These are phyloP conservation scores for Malus fusca DNA, from an alignment of 306 rosid species.

Conservation along the genomic window DNA sequence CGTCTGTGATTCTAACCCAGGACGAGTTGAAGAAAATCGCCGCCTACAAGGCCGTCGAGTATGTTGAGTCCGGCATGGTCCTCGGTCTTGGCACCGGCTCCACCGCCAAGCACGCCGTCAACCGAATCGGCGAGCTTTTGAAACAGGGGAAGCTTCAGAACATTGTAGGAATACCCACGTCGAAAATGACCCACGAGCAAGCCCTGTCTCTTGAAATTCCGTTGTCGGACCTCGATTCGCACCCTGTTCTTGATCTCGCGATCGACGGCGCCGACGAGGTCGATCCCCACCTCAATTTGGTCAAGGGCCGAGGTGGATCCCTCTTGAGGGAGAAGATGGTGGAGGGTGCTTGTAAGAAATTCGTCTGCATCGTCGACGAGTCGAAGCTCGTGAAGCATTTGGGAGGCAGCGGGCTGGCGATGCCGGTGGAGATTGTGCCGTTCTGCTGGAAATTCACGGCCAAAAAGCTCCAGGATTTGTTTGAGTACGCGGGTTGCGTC, in stretches of 20 bases:
- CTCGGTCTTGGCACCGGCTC: conserved; percentile 91
- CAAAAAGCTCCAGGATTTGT: conserved; percentile 36
- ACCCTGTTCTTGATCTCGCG: conserved; percentile 65
- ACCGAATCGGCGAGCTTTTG: conserved; percentile 72
- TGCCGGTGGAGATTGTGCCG: conserved; percentile 74
- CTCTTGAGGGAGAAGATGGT: conserved; percentile 80
- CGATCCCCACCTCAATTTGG: conserved; percentile 60
- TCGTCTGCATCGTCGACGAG: conserved; percentile 77
- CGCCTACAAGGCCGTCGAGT: conserved; percentile 83
- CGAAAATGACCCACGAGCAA: conserved; percentile 63
- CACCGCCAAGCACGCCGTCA: conserved; percentile 76
- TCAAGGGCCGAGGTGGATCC: conserved; percentile 88
- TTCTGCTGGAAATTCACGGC: conserved; percentile 83
- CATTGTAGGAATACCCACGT: conserved; percentile 79
- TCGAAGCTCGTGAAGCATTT: conserved; percentile 56
- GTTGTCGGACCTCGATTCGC: conserved; percentile 60
- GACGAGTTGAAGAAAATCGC: conserved; percentile 86
- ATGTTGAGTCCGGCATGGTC: conserved; percentile 80
- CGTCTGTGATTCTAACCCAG: conserved; percentile 49
- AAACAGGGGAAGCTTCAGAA: conserved; percentile 52
- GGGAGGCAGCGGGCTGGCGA: conserved; percentile 71
- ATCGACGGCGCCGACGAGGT: conserved; percentile 97
- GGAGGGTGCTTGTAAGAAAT: conserved; percentile 64
- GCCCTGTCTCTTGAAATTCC: conserved; percentile 70
- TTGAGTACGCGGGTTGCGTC: conserved; percentile 50